A percentile compares a stretch with the other conserved stretches of the same genome.
Evolutionary conservation across 345 rosid genomes (phyloP).

Genomic region (Citropsis articulata): DNA sequence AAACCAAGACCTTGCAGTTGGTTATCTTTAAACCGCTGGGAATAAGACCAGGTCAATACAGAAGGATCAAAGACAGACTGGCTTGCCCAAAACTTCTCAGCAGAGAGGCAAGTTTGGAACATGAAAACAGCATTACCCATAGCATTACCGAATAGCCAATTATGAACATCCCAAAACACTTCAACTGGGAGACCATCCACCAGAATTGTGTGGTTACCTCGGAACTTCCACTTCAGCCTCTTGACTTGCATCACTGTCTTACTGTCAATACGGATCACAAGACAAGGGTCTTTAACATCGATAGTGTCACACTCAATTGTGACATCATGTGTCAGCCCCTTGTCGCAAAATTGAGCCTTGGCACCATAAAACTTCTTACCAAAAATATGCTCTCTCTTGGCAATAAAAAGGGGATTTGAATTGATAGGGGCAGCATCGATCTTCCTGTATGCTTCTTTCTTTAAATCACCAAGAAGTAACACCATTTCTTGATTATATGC

Average conservation of each 20-base stretch:
- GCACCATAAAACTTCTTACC: conserved; percentile 77
- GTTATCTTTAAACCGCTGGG: conserved; percentile 46
- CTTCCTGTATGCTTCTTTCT: conserved; percentile 76
- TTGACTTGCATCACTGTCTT: conserved; percentile 75
- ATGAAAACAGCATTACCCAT: conserved; percentile 81
- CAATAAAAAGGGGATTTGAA: conserved; percentile 47
- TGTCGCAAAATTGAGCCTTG: conserved; percentile 63
- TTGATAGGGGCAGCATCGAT: conserved; percentile 36
- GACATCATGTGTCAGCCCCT: conserved; percentile 69
- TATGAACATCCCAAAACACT: conserved; percentile 93
- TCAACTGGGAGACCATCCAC: conserved; percentile 85
- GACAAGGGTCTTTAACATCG: conserved; percentile 61
- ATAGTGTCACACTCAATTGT: conserved; percentile 74
- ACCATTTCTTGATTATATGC: conserved; percentile 58
- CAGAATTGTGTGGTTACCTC: conserved; percentile 79
- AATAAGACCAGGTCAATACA: conserved; percentile 40
- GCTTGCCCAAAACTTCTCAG: conserved; percentile 36
- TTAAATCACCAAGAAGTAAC: conserved; percentile 80
- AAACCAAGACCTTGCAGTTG: conserved; percentile 67
- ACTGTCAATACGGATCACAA: conserved; percentile 71
- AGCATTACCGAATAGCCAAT: conserved; percentile 84
- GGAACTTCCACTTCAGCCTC: conserved; percentile 89
- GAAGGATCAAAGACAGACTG: conserved; percentile 46
- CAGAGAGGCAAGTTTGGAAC: conserved; percentile 69
- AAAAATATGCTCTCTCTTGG: conserved; percentile 75